Evolutionary conservation across 106 monocot genomes (phyloP), one percentile per base, ranked within the genome.

Genomic region (Ottelia alismoides): DNA sequence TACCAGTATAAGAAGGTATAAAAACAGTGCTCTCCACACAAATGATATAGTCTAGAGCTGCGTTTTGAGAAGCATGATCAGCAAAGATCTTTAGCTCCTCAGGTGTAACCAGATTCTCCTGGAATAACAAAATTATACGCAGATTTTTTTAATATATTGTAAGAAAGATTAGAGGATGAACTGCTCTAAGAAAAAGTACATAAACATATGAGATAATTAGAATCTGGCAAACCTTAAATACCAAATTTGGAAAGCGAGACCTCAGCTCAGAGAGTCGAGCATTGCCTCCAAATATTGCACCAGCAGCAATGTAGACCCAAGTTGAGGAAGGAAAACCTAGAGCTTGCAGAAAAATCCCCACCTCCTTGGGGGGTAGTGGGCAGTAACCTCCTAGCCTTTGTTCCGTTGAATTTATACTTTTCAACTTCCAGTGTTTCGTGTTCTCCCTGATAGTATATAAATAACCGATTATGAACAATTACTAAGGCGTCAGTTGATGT

Each of bases 11-110:
- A 24, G 94, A 84, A 50, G 94, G 81, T 58, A 96, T 67, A 71
- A 96, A 96, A 9, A 88, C 84, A 58, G 84, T 85, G 62, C 94
- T 96, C 77, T 88, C 88, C 31, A 96, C 84, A 22, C 88, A 88
- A 66, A 96, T 76, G 25, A 88, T 85, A 55, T 96, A 96, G 66
- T 96, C 94, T 52, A 96, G 52, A 48, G 94, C 88, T 60, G 94
- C 94, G 53, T 60, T 54, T 55, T 88, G 84, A 51, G 94, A 73
- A 29, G 81, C 78, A 76, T 96, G 94, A 68, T 72, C 59, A 29
- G 66, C 57, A 57, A 96, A 69, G 22, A 63, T 53, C 46, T 74
- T 55, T 45, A 84, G 45, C 65, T 96, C 88, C 72, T 96, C 81
- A 53, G 59, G 69, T 35, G 76, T 80, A 18, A 81, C 81, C 66